These are phyloP conservation scores for Colletotrichum orchidophilum DNA, from an alignment of 2,329 filamentous ascomycete genomes.

Conservation along the genomic window DNA sequence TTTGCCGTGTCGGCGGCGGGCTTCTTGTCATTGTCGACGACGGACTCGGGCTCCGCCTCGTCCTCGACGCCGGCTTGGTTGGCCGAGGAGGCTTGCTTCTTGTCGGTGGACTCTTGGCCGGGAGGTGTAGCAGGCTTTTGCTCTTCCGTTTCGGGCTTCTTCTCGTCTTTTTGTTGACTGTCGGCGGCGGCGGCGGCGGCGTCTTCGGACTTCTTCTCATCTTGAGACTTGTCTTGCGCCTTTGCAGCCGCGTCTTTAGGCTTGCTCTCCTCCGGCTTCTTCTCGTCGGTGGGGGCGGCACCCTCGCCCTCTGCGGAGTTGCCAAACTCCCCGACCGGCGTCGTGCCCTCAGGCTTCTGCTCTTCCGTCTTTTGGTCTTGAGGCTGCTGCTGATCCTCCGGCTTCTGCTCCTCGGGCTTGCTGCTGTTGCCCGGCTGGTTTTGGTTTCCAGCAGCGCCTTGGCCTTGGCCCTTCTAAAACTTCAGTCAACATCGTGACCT, in stretches of 20 bases:
- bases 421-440: conserved; percentile 10
- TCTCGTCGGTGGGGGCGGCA: neutral
- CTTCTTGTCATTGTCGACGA: conserved; percentile 17
- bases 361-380: conserved; percentile 13
- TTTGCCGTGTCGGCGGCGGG: neutral
- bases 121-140: too few relatives aligned
- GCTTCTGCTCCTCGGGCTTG: conserved; percentile 20
- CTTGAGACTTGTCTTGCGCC: conserved; percentile 13
- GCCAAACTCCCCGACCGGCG: conserved; percentile 26
- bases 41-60: conserved; percentile 33
- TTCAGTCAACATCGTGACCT: neutral
- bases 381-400: conserved; percentile 10
- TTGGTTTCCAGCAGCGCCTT: conserved; percentile 14
- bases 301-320: conserved; percentile 13
- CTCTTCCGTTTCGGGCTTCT: conserved; percentile 33
- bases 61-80: conserved; percentile 36
- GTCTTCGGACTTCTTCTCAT: neutral
- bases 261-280: conserved; percentile 5
- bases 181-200: too few relatives aligned
- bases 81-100: conserved; percentile 33
- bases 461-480: neutral
- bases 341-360: conserved; percentile 27
- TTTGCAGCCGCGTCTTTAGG: neutral
- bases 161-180: conserved; percentile 1
- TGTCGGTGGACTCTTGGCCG: conserved; percentile 36